These are phyloP conservation scores for Arbutus unedo DNA, from an alignment of 148 eudicot species.

Conservation along the genomic window DNA sequence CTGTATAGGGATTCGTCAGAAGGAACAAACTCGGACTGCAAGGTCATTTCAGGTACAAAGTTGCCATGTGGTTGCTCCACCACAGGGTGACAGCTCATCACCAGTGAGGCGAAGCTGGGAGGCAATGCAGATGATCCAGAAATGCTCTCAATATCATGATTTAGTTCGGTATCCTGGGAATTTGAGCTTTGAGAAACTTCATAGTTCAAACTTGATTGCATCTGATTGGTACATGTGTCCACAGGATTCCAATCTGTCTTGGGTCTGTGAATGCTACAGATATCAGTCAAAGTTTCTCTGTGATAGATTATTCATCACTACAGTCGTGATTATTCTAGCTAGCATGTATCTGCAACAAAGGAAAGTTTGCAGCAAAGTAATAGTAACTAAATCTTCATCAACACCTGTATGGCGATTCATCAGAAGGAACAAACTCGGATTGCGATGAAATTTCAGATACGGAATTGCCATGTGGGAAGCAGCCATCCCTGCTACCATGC, in stretches of 20 bases:
- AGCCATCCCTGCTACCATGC: slow-evolving; percentile 25
- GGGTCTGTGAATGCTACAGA: slow-evolving; percentile 37
- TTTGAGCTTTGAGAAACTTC: neutral
- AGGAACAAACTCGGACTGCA: slow-evolving; percentile 47
- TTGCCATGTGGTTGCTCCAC: slow-evolving; percentile 10
- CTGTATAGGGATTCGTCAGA: slow-evolving; percentile 27
- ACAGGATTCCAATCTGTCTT: slow-evolving; percentile 28
- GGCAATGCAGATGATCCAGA: neutral
- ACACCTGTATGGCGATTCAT: slow-evolving; percentile 35
- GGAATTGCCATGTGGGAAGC: slow-evolving; percentile 18
- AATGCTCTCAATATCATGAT: neutral
- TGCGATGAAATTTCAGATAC: slow-evolving; percentile 48
- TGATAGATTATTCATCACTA: neutral
- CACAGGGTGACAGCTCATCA: neutral
- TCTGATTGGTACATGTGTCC: slow-evolving; percentile 22
- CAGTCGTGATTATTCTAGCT: neutral
- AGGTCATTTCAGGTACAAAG: slow-evolving; percentile 38
- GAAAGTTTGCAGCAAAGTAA: neutral
- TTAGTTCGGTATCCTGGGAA: neutral
- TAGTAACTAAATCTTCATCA: neutral
- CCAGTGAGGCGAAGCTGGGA: neutral
- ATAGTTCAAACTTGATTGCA: slow-evolving; percentile 16
- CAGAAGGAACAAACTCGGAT: slow-evolving; percentile 44
- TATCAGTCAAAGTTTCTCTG: neutral
- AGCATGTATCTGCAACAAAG: neutral